Conservation (phyloP, 306 rosid species). For the Quillaja saponaria region DNA sequence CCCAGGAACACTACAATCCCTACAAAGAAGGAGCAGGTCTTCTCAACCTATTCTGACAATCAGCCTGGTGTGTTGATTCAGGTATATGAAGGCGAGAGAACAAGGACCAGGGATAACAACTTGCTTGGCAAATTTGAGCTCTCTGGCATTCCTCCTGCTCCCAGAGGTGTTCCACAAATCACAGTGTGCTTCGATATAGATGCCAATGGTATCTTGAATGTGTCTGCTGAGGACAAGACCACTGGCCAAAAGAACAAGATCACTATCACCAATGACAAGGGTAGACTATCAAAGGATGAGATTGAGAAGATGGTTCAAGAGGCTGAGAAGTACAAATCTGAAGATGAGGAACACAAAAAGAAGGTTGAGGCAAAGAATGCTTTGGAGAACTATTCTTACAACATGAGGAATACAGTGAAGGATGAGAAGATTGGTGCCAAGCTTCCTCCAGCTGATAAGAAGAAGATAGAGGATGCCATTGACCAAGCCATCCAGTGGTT, state of each 20-base stretch:
- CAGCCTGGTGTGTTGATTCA: constrained; percentile 82
- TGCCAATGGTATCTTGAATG: constrained; percentile 78
- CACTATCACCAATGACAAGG: constrained; percentile 79
- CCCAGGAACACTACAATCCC: constrained; percentile 79
- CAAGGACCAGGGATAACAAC: constrained; percentile 70
- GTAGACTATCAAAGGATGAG: constrained; percentile 73
- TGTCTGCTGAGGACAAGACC: constrained; percentile 71
- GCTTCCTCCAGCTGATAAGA: constrained; percentile 58
- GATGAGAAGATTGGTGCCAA: constrained; percentile 67
- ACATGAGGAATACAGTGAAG: constrained; percentile 66
- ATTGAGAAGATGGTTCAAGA: constrained; percentile 81
- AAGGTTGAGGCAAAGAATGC: constrained; percentile 66
- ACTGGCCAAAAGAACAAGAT: constrained; percentile 76
- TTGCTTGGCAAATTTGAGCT: constrained; percentile 74
- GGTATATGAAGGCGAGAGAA: constrained; percentile 73
- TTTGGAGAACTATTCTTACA: constrained; percentile 65
- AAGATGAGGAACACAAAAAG: constrained; percentile 72
- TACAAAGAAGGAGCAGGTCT: constrained; percentile 75
- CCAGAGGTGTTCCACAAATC: constrained; percentile 77
- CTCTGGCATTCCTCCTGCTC: constrained; percentile 80
- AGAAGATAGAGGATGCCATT: constrained; percentile 65
- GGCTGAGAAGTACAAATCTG: constrained; percentile 77
- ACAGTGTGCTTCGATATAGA: constrained; percentile 76
- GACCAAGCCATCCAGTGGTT: constrained; percentile 71
- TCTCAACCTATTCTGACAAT: constrained; percentile 76